Evolutionary conservation across 2,329 filamentous ascomycete genomes (phyloP), one percentile per base, ranked within the genome.

Genomic region (Ascomycota sp.): DNA sequence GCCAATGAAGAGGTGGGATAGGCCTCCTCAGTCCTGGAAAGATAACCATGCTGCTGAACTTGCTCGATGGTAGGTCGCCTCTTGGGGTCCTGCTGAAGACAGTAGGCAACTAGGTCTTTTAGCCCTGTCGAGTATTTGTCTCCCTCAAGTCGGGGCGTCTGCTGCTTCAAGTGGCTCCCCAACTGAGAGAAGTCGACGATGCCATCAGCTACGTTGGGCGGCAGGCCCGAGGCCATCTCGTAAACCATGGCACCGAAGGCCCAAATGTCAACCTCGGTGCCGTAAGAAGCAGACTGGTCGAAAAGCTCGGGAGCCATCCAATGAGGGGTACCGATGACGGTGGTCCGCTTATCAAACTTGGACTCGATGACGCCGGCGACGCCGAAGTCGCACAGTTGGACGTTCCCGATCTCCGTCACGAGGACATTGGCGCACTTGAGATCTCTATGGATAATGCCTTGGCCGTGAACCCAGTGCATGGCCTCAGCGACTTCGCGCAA

Each of bases 301-400:
- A 78, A 74, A 9, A 86, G 60, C 42, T 89, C 81, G 0, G 76
- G 78, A 0, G 81, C 77, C 79, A 89, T 85, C 76, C 79, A 89
- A 49, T 85, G 73, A 3, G 75, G 75, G 0, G 81, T 89, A 15
- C 80, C 80, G 32, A 86, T 77, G 29, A 86, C 75, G 1, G 80
- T 86, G 4, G 75, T 75, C 31, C 79, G 62, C 52, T 89, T 89
- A 41, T 78, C 73, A 32, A 73, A 64, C 39, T 78, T 75, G 25
- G 64, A 75, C 45, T 85, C 77, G 33, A 85, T 67, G 28, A 81
- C 69, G 27, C 76, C 78, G 20, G 80, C 77, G 28, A 89, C 78
- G 38, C 81, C 80, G 48, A 89, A 89, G 46, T 89, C 80, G 45
- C 79, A 83, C 22, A 89, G 64, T 47, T 89, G 80, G 7, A 89